These are phyloP conservation scores for Monilinia polystroma DNA, from an alignment of 2,329 filamentous ascomycete species.

Conservation along the genomic window DNA sequence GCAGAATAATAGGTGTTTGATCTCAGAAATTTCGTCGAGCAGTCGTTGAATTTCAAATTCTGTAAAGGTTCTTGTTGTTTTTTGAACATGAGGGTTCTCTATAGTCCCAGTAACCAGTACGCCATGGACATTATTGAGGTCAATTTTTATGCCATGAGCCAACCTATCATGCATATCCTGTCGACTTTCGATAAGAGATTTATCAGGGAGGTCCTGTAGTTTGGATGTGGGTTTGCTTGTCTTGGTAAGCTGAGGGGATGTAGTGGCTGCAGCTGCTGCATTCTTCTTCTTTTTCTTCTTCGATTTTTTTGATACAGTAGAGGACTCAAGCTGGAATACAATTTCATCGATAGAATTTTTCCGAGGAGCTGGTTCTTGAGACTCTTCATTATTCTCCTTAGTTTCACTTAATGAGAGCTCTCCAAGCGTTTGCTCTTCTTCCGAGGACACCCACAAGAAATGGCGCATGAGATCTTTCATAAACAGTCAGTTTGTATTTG, in stretches of 20 bases:
- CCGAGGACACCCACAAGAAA: conserved; percentile 29
- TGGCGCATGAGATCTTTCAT: conserved; percentile 27
- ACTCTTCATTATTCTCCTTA: background rate
- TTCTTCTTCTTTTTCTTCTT: conserved; percentile 42
- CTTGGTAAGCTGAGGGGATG: conserved; percentile 21
- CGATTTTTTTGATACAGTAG: conserved; percentile 25
- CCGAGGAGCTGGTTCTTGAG: background rate
- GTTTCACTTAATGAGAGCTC: background rate
- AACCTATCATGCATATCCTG: conserved; percentile 45
- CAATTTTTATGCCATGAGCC: conserved; percentile 43
- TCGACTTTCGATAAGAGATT: conserved; percentile 46
- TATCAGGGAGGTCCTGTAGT: conserved; percentile 37
- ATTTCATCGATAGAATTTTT: background rate
- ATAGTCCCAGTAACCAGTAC: conserved; percentile 41
- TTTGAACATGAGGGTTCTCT: conserved; percentile 28
- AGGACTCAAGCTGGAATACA: background rate
- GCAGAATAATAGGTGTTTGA: conserved; percentile 51
- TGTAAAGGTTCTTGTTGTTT: conserved; percentile 43
- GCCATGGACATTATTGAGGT: conserved; percentile 40
- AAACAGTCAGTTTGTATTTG: background rate
- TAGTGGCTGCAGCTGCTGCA: conserved; percentile 24
- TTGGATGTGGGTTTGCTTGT: background rate
- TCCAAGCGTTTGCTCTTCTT: background rate
- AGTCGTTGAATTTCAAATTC: conserved; percentile 47
- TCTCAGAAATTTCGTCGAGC: conserved; percentile 48